Evolutionary conservation across 306 rosid genomes (phyloP).

Genomic region (Fragaria nilgerrensis): DNA sequence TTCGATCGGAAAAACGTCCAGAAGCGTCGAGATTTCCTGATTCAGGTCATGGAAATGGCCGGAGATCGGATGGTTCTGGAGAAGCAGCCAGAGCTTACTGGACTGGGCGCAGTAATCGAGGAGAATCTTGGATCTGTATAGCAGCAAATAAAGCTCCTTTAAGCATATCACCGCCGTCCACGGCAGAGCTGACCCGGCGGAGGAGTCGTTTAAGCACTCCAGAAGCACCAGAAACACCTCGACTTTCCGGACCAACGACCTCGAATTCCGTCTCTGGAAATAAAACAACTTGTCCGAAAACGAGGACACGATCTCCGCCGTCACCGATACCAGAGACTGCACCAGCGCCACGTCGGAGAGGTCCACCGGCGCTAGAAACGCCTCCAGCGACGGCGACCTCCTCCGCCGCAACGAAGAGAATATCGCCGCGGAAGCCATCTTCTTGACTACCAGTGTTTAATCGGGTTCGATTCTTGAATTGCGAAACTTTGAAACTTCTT

Average conservation of each 20-base stretch:
- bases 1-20: constrained; percentile 77
- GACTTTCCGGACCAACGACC: constrained; percentile 64
- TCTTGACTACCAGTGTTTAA: too few species aligned
- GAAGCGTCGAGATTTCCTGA: constrained; percentile 77
- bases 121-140: constrained; percentile 80
- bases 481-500: too few species aligned
- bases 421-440: constrained; percentile 76
- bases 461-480: too few species aligned
- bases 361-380: constrained; percentile 89
- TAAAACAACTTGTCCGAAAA: constrained; percentile 46
- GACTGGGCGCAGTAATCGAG: constrained; percentile 84
- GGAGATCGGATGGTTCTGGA: constrained; percentile 81
- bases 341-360: constrained; percentile 62
- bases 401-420: constrained; percentile 80
- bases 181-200: constrained; percentile 30
- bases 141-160: constrained; percentile 74
- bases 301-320: constrained; percentile 51
- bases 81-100: constrained; percentile 89
- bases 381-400: constrained; percentile 86
- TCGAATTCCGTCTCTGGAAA: constrained; percentile 70
- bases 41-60: constrained; percentile 93
- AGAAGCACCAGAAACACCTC: constrained; percentile 61
- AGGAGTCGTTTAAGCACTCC: constrained; percentile 56
- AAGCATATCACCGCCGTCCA: constrained; percentile 68
- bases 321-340: constrained; percentile 57